These are phyloP conservation scores for Hemileccinum rubropunctum DNA, from an alignment of 768 basidiomycete genomes.

Conservation along the genomic window DNA sequence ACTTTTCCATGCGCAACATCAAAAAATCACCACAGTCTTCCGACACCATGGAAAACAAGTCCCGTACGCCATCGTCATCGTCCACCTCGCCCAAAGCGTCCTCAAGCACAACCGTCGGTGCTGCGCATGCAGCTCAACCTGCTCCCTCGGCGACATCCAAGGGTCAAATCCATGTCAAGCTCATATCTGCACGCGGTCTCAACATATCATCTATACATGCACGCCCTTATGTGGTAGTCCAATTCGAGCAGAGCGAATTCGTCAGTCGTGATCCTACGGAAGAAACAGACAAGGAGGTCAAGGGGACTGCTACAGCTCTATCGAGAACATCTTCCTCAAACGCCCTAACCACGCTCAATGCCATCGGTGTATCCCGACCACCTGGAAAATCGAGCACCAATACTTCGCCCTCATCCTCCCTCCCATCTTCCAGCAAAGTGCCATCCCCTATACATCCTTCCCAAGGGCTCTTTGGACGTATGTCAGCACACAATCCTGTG, in stretches of 20 bases:
- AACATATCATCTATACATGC: constrained; percentile 64
- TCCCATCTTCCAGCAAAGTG: constrained; percentile 37
- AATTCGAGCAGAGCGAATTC: constrained; percentile 99
- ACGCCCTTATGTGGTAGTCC: constrained; percentile 91
- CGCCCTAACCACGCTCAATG: constrained; percentile 65
- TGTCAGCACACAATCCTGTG: constrained; percentile 83
- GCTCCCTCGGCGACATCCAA: constrained; percentile 38
- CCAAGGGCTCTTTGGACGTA: constrained; percentile 57
- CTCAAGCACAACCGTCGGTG: constrained; percentile 20
- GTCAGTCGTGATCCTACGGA: constrained; percentile 86
- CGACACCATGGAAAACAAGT: constrained; percentile 35
- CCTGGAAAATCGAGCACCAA: constrained; percentile 42
- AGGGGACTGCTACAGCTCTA: constrained; percentile 63
- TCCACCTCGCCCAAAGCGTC: constrained; percentile 37
- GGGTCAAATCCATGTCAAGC: constrained; percentile 92
- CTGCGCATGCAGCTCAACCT: constrained; percentile 24
- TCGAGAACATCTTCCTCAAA: constrained; percentile 58
- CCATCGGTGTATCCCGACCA: constrained; percentile 51
- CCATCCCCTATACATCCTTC: constrained; percentile 28
- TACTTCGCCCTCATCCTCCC: constrained; percentile 43
- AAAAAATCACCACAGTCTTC: constrained; percentile 34
- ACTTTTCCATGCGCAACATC: constrained; percentile 74
- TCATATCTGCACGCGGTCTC: constrained; percentile 87
- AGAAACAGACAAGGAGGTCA: constrained; percentile 86
- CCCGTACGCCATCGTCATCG: constrained; percentile 42